These are phyloP conservation scores for Colletotrichum orbiculare DNA, from an alignment of 2,329 filamentous ascomycete genomes.

Conservation along the genomic window DNA sequence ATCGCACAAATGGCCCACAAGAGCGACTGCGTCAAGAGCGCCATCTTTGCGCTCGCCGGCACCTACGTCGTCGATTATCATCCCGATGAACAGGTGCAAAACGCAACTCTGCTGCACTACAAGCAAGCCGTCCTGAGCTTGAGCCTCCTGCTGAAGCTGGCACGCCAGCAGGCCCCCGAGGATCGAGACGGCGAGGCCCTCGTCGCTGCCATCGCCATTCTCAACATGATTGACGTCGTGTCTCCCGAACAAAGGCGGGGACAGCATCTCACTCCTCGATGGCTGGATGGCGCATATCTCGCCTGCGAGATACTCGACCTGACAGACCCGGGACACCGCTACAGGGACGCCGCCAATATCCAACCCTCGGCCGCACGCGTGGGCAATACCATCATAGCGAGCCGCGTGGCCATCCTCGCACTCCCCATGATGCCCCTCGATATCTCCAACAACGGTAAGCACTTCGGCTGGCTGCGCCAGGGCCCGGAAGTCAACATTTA, in stretches of 20 bases:
- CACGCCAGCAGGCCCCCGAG: slow-evolving; percentile 5
- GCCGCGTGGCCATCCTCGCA: slow-evolving; percentile 51
- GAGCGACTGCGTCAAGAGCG: slow-evolving; percentile 47
- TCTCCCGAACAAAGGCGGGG: slow-evolving; percentile 49
- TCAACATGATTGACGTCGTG: slow-evolving; percentile 41
- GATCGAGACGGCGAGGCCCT: slow-evolving; percentile 24
- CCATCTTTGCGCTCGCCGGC: slow-evolving; percentile 54
- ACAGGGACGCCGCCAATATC: slow-evolving; percentile 48
- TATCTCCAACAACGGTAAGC: slow-evolving; percentile 41
- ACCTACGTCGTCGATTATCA: slow-evolving; percentile 55
- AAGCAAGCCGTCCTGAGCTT: slow-evolving; percentile 47
- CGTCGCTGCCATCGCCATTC: slow-evolving; percentile 42
- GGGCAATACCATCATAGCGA: slow-evolving; percentile 53
- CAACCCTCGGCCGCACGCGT: slow-evolving; percentile 48
- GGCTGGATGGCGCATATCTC: slow-evolving; percentile 51
- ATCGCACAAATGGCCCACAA: slow-evolving; percentile 51
- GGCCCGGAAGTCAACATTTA: slow-evolving; percentile 48
- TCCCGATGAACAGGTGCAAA: slow-evolving; percentile 45
- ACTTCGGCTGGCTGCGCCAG: slow-evolving; percentile 54
- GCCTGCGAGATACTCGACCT: slow-evolving; percentile 48
- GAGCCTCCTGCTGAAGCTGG: slow-evolving; percentile 32
- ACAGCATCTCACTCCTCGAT: slow-evolving; percentile 48
- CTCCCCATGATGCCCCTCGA: slow-evolving; percentile 52
- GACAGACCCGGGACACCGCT: slow-evolving; percentile 50
- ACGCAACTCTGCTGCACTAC: slow-evolving; percentile 46